Base-by-base conservation (phyloP, 805 yeast genomes). In the Ogataea siamensis region DNA sequence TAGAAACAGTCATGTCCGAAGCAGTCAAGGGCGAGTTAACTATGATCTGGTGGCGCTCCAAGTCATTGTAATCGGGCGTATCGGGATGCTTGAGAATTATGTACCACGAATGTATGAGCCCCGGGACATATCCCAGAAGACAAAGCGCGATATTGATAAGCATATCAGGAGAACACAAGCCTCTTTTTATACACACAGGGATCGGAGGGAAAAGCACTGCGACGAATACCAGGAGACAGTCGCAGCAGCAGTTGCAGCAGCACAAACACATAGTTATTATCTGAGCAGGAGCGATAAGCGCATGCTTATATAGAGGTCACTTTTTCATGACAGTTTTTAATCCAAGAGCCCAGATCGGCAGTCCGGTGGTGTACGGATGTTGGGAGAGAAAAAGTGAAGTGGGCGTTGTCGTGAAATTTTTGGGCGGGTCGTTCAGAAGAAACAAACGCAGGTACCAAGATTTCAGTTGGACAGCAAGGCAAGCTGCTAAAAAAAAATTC, bases 181-280 rank as follows among this genome's bases (percentile, higher is more conserved):
- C 95, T 38, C 83, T 69, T 55, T 83, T 82, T 46, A 84, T 63
- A 52, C 78, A 70, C 13, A 86, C 95, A 1, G 95, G 87, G 37
- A 86, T 57, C 1, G 94, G 94, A 1, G 95, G 95, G 51, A 82
- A 70, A 50, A 86, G 58, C 33, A 85, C 72, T 2, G 93, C 85
- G 33, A 86, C 51, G 7, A 86, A 63, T 12, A 81, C 83, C 30
- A 86, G 69, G 12, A 83, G 57, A 59, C 84, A 78, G 56, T 85
- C 94, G 35, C 72, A 60, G 42, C 57, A 50, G 32, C 55, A 65
- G 40, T 60, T 57, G 28, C 62, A 57, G 35, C 49, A 55, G 37
- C 63, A 57, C 27, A 48, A 43, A 37, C 62, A 57, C 59, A 56
- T 55, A 34, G 34, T 31, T 26, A n/a, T 12, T 16, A 13, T 18